Percentiles rank a stretch among this genome's conserved stretches.
These are phyloP conservation scores for Sparassis latifolia DNA, from an alignment of 1,284 basidiomycete genomes.

Conservation along the genomic window DNA sequence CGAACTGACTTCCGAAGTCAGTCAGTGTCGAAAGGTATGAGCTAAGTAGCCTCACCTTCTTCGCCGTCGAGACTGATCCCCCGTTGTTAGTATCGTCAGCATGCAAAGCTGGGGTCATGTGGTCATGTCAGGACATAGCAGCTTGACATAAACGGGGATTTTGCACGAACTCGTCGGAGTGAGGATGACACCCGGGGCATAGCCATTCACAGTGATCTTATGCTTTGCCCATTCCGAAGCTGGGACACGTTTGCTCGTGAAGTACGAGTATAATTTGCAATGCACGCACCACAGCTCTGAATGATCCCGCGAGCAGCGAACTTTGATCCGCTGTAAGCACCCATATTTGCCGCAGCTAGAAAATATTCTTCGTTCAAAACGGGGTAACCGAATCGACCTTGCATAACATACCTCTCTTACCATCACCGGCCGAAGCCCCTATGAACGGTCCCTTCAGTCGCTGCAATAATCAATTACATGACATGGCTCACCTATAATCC, in stretches of 20 bases:
- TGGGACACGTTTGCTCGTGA: neutral
- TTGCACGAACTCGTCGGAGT: slow-evolving; percentile 11
- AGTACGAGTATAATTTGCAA: neutral
- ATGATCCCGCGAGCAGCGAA: slow-evolving; percentile 25
- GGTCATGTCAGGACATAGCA: no score
- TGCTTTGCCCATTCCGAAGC: slow-evolving; percentile 11
- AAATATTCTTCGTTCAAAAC: no score
- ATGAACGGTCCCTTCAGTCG: neutral
- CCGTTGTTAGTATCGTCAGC: no score
- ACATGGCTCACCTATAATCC: slow-evolving; percentile 24
- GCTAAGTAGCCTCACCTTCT: no score
- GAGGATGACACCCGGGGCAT: slow-evolving; percentile 13
- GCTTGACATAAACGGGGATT: neutral
- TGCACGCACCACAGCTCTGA: slow-evolving; percentile 15
- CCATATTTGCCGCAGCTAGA: neutral
- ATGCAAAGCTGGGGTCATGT: no score
- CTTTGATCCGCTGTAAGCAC: slow-evolving; percentile 18
- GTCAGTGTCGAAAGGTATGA: no score
- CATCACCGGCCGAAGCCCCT: slow-evolving; percentile 18
- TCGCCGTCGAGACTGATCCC: no score
- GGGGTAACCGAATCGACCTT: neutral
- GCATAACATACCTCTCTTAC: slow-evolving; percentile 15
- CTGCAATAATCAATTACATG: neutral
- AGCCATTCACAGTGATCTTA: slow-evolving; percentile 16
- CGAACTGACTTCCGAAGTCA: no score